Evolutionary conservation across 768 basidiomycete species (phyloP), one percentile per base, ranked within the genome.

Genomic region (Stropharia rugosoannulata): DNA sequence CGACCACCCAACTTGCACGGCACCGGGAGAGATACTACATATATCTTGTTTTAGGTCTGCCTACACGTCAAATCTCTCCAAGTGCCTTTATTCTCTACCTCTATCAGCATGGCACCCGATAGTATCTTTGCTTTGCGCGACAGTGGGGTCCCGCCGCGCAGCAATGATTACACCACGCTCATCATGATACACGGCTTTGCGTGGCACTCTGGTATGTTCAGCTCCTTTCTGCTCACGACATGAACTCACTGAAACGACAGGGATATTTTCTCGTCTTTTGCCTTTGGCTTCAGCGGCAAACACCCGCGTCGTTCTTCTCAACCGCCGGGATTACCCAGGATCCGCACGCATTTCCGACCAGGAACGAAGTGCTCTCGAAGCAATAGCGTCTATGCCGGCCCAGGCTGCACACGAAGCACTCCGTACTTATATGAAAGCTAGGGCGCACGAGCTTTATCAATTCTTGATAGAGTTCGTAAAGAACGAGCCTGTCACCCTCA

Each of bases 271-370:
- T 15, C 54, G 54, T 40, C 16, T 55, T 19, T 39, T 55, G 19
- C 47, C 46, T 18, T 19, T 47, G n/a, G 54, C 54, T 16, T 29
- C 54, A 35, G 54, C 54, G 38, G 47, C 47, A 35, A 55, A 55
- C 22, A 46, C 47, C 12, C 45, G 54, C 13, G 36, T 55, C 25
- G 18, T 55, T 55, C 38, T 48, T 48, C 27, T 47, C 22, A 55
- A 55, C 54, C 54, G 54, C 18, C 54, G 45, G 45, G 54, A 55
- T 36, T 55, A 55, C 35, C 54, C 54, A 11, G 54, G 54, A 47
- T 47, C 54, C 15, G 47, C 54, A 16, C 54, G 45, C 38, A 47
- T 55, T 22, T 39, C 45, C 12, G 54, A 55, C 44, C 13, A 48
- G 46, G 54, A 55, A 48, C 54, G 54, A 22, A 46, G 45, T 22